These are phyloP conservation scores for Mesembryanthemum crystallinum DNA, from an alignment of 148 eudicot species.

Conservation along the genomic window DNA sequence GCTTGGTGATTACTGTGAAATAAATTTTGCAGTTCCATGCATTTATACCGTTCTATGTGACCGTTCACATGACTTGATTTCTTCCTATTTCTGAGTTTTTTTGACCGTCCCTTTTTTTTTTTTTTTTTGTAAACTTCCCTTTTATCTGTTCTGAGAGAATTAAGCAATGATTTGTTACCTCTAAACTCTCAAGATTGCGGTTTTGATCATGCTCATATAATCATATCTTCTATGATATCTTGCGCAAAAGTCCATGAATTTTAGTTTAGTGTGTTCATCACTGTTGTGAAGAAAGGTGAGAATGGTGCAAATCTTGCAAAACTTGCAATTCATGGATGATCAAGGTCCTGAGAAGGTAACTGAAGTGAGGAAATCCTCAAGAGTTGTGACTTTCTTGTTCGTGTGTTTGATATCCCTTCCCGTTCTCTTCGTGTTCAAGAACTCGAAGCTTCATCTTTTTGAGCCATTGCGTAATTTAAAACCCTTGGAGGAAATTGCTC, in stretches of 20 bases:
- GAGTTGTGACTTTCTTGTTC: neutral
- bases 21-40: no score
- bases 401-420: slow-evolving; percentile 16
- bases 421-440: neutral
- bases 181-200: neutral
- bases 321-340: slow-evolving; percentile 12
- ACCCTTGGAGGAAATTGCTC: neutral
- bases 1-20: neutral
- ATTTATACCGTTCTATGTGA: neutral
- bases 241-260: neutral
- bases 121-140: neutral
- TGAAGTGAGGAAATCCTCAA: slow-evolving; percentile 17
- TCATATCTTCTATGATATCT: neutral
- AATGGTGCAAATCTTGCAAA: slow-evolving; percentile 11
- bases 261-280: neutral
- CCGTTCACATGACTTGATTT: neutral
- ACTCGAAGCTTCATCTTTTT: neutral
- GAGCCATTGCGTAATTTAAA: neutral
- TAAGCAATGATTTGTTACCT: no score
- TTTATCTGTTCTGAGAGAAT: no score
- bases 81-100: neutral
- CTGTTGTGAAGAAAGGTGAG: no score
- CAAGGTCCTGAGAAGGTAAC: neutral
- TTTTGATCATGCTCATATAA: neutral
- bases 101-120: neutral